phyloP scores from a whole-genome alignment of 768 basidiomycete species.

The Tricholoma bakamatsutake region DNA sequence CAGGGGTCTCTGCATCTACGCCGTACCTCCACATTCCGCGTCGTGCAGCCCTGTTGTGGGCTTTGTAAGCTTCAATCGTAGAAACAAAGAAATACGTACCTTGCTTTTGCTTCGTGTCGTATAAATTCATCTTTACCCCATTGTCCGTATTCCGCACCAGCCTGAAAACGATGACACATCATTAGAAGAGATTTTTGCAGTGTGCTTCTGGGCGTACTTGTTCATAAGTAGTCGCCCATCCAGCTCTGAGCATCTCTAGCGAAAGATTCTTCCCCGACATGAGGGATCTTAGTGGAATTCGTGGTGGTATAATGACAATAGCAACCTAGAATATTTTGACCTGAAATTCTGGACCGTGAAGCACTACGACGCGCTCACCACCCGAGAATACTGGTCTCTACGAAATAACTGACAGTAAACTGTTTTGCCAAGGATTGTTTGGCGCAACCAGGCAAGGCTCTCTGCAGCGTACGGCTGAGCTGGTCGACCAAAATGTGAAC shows the following conservation, averaged over 20 bases:
- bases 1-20: constrained; percentile 55
- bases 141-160: constrained; percentile 75
- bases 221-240: constrained; percentile 72
- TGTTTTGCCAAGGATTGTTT: constrained; percentile 45
- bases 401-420: constrained; percentile 69
- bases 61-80: background rate
- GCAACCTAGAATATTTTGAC: constrained; percentile 48
- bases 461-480: constrained; percentile 74
- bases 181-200: background rate
- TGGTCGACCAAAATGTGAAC: constrained; percentile 78
- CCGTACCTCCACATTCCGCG: constrained; percentile 74
- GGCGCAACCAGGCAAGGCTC: constrained; percentile 65
- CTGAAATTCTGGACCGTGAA: background rate
- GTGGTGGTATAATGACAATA: constrained; percentile 48
- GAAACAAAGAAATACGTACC: constrained; percentile 35
- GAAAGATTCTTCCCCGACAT: constrained; percentile 45
- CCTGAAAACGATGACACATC: constrained; percentile 17
- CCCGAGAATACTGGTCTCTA: constrained; percentile 79
- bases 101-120: constrained; percentile 57
- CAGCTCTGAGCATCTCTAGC: constrained; percentile 73
- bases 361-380: constrained; percentile 44
- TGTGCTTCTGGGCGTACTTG: constrained; percentile 31
- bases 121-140: constrained; percentile 62
- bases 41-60: constrained; percentile 42
- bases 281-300: constrained; percentile 47